Base-by-base conservation (phyloP, 164 flowering plant genomes). In the Vitis riparia region DNA sequence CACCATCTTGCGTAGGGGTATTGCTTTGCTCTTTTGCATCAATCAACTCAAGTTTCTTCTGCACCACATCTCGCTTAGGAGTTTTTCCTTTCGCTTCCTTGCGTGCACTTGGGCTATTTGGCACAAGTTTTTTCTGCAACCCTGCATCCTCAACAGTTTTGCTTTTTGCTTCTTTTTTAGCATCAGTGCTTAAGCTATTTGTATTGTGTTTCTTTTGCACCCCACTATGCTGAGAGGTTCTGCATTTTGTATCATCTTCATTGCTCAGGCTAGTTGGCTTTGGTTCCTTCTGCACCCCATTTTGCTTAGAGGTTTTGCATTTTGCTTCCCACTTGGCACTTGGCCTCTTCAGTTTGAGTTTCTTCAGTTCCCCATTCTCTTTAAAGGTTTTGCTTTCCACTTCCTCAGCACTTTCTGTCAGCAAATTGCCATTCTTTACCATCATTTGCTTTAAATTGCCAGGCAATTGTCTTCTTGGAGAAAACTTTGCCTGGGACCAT, bases 401-500 rank as follows among this genome's bases (percentile, higher is more conserved):
- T 47, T 62, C 37, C 51, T 47, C 29, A 48, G 65, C 29, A 12
- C 64, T 51, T 60, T 50, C 32, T 3, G 17, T 7, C 10, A 53
- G 3, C 1, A 23, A 23, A 14, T n/a, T 30, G 6, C 58, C 59
- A 50, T n/a, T 30, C 49, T 15, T 49, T 23, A 51, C 51, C 51
- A 9, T 13, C 47, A 30, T 51, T 67, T 29, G 76, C 13, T 3
- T 44, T 55, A 13, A 0, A 29, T 52, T 55, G 32, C 5, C 61
- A 60, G 30, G 17, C 11, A 3, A 14, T 59, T 14, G 27, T 67
- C 51, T 47, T 47, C 63, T 47, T 44, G 55, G 63, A 58, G 63
- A 68, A 57, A 48, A 17, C 16, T 17, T 68, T 68, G 17, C 68
- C 63, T 55, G 71, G 30, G 49, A 59, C 48, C 2, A 5, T 13